These are phyloP conservation scores for Nannizziopsis arthrosporioides DNA, from an alignment of 2,329 filamentous ascomycete species.

Conservation along the genomic window DNA sequence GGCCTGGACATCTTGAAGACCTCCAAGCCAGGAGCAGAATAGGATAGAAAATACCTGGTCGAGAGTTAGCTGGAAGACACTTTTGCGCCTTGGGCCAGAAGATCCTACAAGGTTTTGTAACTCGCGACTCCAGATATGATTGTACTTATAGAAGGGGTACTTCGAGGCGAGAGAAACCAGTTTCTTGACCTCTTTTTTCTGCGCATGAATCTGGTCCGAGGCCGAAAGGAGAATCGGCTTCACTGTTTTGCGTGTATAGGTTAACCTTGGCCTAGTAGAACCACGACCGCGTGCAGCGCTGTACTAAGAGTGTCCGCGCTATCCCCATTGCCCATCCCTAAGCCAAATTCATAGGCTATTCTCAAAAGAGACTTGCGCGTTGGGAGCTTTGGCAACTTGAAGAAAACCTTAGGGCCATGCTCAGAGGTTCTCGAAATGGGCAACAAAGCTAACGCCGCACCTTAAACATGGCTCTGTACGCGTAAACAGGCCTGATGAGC, in stretches of 20 bases:
- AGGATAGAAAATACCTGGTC: conserved; percentile 46
- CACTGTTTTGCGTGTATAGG: conserved; percentile 39
- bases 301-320: too few species aligned
- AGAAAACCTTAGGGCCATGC: too few species aligned
- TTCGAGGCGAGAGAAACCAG: conserved; percentile 64
- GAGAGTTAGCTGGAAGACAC: too few species aligned
- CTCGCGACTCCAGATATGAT: conserved; percentile 70
- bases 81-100: too few species aligned
- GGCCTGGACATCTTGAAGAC: conserved; percentile 48
- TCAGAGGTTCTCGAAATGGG: too few species aligned
- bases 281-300: neutral
- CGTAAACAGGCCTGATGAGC: neutral
- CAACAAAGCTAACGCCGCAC: neutral
- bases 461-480: neutral
- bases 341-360: too few species aligned
- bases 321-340: too few species aligned
- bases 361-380: too few species aligned
- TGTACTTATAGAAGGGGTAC: conserved; percentile 98
- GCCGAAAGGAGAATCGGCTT: conserved; percentile 56
- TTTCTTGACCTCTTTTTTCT: conserved; percentile 58
- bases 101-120: conserved; percentile 64
- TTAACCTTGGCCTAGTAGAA: neutral
- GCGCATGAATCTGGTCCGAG: conserved; percentile 56
- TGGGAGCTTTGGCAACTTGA: too few species aligned
- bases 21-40: conserved; percentile 67